These are phyloP conservation scores for Irpex sp. DNA, from an alignment of 1,284 basidiomycete genomes.

Conservation along the genomic window DNA sequence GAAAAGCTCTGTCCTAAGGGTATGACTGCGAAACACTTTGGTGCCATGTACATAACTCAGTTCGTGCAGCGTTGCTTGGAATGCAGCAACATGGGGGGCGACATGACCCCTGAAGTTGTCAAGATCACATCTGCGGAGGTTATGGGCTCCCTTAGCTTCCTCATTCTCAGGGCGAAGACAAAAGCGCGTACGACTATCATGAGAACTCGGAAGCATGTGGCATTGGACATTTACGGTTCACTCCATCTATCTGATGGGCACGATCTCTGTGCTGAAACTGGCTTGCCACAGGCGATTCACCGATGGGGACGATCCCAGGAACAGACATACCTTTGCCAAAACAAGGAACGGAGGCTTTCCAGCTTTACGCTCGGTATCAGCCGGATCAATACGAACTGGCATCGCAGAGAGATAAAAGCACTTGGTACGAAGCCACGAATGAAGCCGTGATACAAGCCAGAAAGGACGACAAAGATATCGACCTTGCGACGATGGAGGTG, in stretches of 20 bases:
- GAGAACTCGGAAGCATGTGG: constrained; percentile 21
- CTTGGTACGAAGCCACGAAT: constrained; percentile 7
- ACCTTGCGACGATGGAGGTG: not conserved
- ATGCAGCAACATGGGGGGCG: constrained; percentile 11
- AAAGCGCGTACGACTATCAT: constrained; percentile 23
- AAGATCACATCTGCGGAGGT: constrained; percentile 20
- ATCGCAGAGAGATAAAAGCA: not conserved
- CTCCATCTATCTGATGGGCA: not conserved
- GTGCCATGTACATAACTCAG: constrained; percentile 25
- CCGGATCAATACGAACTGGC: constrained; percentile 8
- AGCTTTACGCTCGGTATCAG: not conserved
- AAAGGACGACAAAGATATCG: not conserved
- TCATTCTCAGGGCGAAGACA: constrained; percentile 27
- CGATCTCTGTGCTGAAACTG: not conserved
- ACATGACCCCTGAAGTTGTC: constrained; percentile 16
- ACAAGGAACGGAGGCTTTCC: not conserved
- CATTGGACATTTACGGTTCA: constrained; percentile 22
- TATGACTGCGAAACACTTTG: constrained; percentile 26
- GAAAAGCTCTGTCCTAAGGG: constrained; percentile 23
- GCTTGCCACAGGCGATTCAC: constrained; percentile 9
- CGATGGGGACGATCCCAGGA: constrained; percentile 9
- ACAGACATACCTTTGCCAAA: constrained; percentile 10
- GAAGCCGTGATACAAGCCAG: constrained; percentile 5
- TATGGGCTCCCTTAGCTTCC: constrained; percentile 23
- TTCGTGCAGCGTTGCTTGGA: constrained; percentile 26